Percentiles rank a stretch among this genome's conserved stretches.
phyloP scores from a whole-genome alignment of 176 grass and related monocot species.

The Aegilops sharonensis region DNA sequence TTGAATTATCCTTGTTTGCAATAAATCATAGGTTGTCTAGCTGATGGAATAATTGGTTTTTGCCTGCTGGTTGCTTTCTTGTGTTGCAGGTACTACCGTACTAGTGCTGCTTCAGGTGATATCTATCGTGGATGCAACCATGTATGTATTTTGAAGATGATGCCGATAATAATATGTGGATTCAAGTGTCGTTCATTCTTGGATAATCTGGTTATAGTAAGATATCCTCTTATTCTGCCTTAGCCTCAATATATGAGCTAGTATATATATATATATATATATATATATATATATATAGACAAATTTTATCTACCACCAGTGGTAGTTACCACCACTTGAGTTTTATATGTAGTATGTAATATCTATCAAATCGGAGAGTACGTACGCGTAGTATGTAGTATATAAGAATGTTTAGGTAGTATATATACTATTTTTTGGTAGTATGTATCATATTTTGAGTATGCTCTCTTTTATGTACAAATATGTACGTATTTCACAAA shows the following conservation, averaged over 20 bases:
- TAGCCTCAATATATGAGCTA: neutral
- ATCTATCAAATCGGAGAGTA: too few relatives aligned
- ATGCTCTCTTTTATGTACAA: too few relatives aligned
- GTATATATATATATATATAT: too few relatives aligned
- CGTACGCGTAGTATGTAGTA: too few relatives aligned
- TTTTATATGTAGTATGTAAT: too few relatives aligned
- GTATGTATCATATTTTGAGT: too few relatives aligned
- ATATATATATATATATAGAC: too few relatives aligned
- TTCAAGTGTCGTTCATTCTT: neutral
- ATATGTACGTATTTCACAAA: too few relatives aligned
- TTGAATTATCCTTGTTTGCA: neutral
- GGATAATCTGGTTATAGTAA: neutral
- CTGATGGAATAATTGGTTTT: neutral
- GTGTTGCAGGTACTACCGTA: neutral
- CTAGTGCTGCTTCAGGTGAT: neutral
- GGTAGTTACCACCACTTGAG: too few relatives aligned
- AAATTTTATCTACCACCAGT: too few relatives aligned
- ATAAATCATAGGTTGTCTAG: neutral
- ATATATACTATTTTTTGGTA: too few relatives aligned
- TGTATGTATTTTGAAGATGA: neutral
- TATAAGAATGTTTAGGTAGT: too few relatives aligned
- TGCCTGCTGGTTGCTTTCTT: neutral
- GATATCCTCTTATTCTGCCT: neutral
- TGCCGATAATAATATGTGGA: neutral
- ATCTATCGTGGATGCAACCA: neutral